Evolutionary conservation across 1,284 basidiomycete species (phyloP).

Genomic region (Vanrija sp.): DNA sequence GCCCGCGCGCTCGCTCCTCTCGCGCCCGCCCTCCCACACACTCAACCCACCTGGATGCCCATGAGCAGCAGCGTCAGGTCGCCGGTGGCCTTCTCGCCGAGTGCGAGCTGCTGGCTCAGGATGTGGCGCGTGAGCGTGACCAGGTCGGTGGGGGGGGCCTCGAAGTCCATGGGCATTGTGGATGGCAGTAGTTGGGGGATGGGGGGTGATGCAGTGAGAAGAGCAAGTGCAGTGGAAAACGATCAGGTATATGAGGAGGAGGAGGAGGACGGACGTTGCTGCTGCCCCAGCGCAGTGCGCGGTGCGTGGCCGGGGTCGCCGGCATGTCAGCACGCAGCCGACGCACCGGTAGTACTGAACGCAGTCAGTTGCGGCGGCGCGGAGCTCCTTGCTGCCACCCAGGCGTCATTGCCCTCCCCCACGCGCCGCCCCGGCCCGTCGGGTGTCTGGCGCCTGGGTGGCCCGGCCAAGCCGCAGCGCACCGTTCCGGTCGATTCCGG

Average conservation of each 20-base stretch:
- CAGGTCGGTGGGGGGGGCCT: conserved; percentile 74
- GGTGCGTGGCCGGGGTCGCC: no score
- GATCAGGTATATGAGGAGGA: neutral
- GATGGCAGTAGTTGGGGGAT: neutral
- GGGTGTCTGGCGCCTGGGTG: no score
- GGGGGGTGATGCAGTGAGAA: neutral
- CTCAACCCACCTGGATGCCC: conserved; percentile 73
- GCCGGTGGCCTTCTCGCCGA: conserved; percentile 77
- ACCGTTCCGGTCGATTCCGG: no score
- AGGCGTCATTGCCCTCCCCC: no score
- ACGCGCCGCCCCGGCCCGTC: no score
- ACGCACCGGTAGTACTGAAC: no score
- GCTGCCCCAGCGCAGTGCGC: no score
- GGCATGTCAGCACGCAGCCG: no score
- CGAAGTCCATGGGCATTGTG: conserved; percentile 34
- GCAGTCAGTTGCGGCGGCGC: no score
- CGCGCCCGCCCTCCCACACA: neutral
- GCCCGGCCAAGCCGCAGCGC: no score
- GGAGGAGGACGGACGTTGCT: no score
- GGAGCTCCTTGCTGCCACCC: no score
- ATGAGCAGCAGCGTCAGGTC: conserved; percentile 92
- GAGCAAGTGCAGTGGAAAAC: neutral
- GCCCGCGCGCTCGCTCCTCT: neutral
- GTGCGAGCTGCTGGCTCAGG: conserved; percentile 71
- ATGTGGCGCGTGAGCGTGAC: conserved; percentile 91